Percentiles rank a stretch among this genome's conserved stretches.
Evolutionary conservation across 371 early-diverging fungal genomes (phyloP).

Genomic region (Rhizopus sp.): DNA sequence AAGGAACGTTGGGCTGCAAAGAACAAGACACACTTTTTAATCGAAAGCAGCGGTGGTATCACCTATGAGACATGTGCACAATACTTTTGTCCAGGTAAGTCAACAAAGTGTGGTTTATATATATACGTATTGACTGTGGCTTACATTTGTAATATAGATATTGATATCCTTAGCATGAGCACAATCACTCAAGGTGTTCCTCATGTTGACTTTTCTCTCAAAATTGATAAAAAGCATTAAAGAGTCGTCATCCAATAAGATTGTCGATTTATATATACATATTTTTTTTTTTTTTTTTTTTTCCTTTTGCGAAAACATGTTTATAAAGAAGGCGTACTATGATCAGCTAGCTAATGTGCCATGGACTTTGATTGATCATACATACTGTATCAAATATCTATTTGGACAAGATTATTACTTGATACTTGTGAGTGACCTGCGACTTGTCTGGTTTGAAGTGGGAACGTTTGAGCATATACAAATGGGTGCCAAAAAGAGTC

Average conservation of each 20-base stretch:
- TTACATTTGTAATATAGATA: conserved; percentile 46
- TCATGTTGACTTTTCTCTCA: conserved; percentile 95
- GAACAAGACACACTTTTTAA: conserved; percentile 71
- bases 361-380: conserved; percentile 5
- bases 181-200: conserved; percentile 93
- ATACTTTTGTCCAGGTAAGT: conserved; percentile 82
- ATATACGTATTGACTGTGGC: not conserved
- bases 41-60: conserved; percentile 96
- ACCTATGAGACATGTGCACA: conserved; percentile 81
- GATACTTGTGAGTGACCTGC: conserved; percentile 13
- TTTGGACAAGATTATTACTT: conserved; percentile 16
- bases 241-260: not conserved
- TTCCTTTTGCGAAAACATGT: conserved; percentile 4
- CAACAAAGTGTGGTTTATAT: not conserved
- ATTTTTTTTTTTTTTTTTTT: conserved; percentile 8
- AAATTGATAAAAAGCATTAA: conserved; percentile 59
- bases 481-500: conserved; percentile 10
- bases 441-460: conserved; percentile 24
- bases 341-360: conserved; percentile 5
- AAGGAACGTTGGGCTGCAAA: conserved; percentile 72
- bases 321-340: conserved; percentile 3
- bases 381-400: conserved; percentile 18
- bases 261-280: not conserved
- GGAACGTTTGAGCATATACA: conserved; percentile 3
- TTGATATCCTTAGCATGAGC: conserved; percentile 94